Evolutionary conservation across 139 green algal species (phyloP).

Genomic region (Coelastrella sp.): DNA sequence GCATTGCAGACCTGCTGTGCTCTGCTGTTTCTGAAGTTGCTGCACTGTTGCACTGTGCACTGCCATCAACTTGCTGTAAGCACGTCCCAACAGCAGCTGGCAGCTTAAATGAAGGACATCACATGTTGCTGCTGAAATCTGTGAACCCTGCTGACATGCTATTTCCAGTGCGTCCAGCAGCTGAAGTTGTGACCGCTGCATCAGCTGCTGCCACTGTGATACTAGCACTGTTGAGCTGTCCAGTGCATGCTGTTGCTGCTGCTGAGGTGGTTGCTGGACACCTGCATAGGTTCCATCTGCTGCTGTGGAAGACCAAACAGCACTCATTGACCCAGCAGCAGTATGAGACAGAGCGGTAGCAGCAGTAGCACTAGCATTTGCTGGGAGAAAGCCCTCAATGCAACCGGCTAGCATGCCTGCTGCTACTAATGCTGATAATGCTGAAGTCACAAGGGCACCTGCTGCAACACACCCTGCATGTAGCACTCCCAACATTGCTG

Average conservation of each 20-base stretch:
- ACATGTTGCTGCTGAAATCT: conserved; percentile 3
- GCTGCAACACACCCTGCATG: background rate
- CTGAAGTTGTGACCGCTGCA: background rate
- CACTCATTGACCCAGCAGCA: background rate
- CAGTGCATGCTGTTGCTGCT: background rate
- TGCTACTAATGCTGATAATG: background rate
- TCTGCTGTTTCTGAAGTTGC: background rate
- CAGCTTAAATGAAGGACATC: background rate
- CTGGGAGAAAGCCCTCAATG: background rate
- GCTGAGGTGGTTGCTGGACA: background rate
- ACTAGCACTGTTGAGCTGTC: too few species aligned
- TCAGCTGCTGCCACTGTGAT: background rate
- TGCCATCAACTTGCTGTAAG: conserved; percentile 16
- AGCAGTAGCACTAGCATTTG: background rate
- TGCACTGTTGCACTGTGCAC: background rate
- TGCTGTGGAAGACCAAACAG: conserved; percentile 13
- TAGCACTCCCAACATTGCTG: background rate
- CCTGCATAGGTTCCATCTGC: background rate
- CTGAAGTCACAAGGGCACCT: background rate
- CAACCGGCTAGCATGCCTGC: conserved; percentile 5
- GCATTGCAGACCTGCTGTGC: background rate
- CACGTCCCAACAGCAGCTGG: conserved; percentile 12
- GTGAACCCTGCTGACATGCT: background rate
- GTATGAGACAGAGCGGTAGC: background rate
- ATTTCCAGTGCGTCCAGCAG: background rate